Percentiles rank a stretch among this genome's conserved stretches.
These are phyloP conservation scores for Cadophora sp. DNA, from an alignment of 2,329 filamentous ascomycete species.

Conservation along the genomic window DNA sequence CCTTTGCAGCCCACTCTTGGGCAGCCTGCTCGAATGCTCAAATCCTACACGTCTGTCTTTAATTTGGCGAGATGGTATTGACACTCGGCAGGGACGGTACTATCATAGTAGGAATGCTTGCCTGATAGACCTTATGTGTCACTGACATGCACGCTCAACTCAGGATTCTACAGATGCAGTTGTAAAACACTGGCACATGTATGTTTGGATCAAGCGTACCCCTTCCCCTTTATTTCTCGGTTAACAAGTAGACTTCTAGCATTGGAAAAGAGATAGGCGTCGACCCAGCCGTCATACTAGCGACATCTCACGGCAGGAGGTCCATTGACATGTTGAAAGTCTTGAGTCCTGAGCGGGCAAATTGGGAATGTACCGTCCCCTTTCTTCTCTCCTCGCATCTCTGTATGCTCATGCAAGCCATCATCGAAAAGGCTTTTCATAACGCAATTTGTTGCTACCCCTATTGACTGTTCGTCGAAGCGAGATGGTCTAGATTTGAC, in stretches of 20 bases:
- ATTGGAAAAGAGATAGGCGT: constrained; percentile 84
- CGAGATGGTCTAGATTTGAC: not conserved
- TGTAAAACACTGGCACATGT: constrained; percentile 75
- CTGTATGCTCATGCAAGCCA: not conserved
- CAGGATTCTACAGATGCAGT: constrained; percentile 74
- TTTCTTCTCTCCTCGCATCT: not conserved
- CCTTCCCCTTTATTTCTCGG: constrained; percentile 10
- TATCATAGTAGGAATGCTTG: constrained; percentile 62
- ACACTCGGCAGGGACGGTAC: constrained; percentile 57
- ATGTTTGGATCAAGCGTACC: constrained; percentile 14
- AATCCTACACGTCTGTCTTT: not conserved
- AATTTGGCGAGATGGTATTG: not conserved
- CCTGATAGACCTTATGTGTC: not conserved
- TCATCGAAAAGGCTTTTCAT: not conserved
- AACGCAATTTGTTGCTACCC: not conserved
- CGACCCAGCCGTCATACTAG: constrained; percentile 81
- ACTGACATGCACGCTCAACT: not conserved
- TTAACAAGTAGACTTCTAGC: constrained; percentile 49
- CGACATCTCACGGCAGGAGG: constrained; percentile 89
- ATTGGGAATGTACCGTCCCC: constrained; percentile 79
- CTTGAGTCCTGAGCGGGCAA: constrained; percentile 79
- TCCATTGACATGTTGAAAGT: constrained; percentile 85
- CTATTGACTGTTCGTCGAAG: not conserved
- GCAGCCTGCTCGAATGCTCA: not conserved
- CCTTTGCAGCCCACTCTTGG: not conserved